Evolutionary conservation across 2,329 filamentous ascomycete species (phyloP).

Genomic region (Triangularia verruculosa): DNA sequence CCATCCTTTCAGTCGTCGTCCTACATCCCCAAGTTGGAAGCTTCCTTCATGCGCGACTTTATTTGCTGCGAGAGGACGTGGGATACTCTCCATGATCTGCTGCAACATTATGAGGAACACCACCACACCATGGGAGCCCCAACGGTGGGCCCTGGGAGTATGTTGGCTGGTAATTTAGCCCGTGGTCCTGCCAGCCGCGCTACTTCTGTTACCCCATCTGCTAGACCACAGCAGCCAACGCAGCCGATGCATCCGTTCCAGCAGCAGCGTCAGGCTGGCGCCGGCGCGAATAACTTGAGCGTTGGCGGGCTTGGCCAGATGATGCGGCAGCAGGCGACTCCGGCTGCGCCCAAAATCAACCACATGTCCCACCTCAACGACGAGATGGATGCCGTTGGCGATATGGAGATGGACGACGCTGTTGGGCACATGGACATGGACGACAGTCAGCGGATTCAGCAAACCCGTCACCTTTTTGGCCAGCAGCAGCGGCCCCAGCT

Average conservation of each 20-base stretch:
- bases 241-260: constrained; percentile 27
- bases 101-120: constrained; percentile 95
- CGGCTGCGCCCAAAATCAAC: constrained; percentile 29
- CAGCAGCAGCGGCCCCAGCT: constrained; percentile 67
- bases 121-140: constrained; percentile 65
- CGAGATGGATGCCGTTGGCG: constrained; percentile 82
- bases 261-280: constrained; percentile 25
- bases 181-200: constrained; percentile 28
- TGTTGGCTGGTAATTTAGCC: constrained; percentile 20
- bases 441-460: constrained; percentile 63
- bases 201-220: constrained; percentile 22
- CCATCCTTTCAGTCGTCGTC: constrained; percentile 95
- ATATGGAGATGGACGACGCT: constrained; percentile 95
- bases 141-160: constrained; percentile 31
- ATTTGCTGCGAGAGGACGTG: constrained; percentile 88
- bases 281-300: constrained; percentile 29
- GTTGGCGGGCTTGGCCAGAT: constrained; percentile 39
- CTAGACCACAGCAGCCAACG: constrained; percentile 22
- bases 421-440: constrained; percentile 64
- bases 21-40: constrained; percentile 92
- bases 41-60: constrained; percentile 97
- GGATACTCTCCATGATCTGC: constrained; percentile 86
- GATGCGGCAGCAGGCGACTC: constrained; percentile 44
- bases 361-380: constrained; percentile 46
- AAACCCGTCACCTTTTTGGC: constrained; percentile 66